Conservation (phyloP, 495 filamentous ascomycete species). For the Daldinia loculata region DNA sequence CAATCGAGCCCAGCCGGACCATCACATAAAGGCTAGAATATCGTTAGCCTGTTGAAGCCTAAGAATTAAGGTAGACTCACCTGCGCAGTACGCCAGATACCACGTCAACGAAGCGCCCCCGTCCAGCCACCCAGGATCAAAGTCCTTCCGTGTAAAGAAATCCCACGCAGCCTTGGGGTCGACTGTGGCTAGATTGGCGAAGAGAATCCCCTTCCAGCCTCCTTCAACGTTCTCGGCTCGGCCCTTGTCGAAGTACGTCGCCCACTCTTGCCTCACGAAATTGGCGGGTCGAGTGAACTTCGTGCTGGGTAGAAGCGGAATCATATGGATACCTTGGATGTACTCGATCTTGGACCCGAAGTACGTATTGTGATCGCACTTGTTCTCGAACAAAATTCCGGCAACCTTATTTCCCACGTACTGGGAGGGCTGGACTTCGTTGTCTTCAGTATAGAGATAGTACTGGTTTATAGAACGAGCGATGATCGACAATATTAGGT, state of each 20-base stretch:
- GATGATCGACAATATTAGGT: conserved; percentile 82
- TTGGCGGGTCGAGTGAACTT: conserved; percentile 69
- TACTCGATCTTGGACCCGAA: conserved; percentile 84
- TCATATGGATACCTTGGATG: conserved; percentile 96
- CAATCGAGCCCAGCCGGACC: not conserved
- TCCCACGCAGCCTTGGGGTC: conserved; percentile 74
- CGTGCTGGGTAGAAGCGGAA: conserved; percentile 80
- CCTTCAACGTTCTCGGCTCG: conserved; percentile 67
- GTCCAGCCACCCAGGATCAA: conserved; percentile 79
- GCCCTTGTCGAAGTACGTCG: conserved; percentile 72
- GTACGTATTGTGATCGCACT: conserved; percentile 93
- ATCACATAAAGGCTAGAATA: conserved; percentile 45
- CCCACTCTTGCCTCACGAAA: conserved; percentile 90
- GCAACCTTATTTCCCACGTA: conserved; percentile 88
- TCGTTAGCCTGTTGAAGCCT: conserved; percentile 19
- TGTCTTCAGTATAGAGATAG: conserved; percentile 76
- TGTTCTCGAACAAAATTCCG: conserved; percentile 97
- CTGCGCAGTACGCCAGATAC: conserved; percentile 85
- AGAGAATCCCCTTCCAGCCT: conserved; percentile 88
- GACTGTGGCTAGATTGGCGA: conserved; percentile 80
- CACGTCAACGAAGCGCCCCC: conserved; percentile 87
- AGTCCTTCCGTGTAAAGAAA: conserved; percentile 74
- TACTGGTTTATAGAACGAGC: conserved; percentile 76
- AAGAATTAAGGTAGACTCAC: conserved; percentile 45
- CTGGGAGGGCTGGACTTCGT: conserved; percentile 76